Percentiles rank a stretch among this genome's conserved stretches.
phyloP scores from a whole-genome alignment of 148 eudicot genomes.

The Rhododendron molle region DNA sequence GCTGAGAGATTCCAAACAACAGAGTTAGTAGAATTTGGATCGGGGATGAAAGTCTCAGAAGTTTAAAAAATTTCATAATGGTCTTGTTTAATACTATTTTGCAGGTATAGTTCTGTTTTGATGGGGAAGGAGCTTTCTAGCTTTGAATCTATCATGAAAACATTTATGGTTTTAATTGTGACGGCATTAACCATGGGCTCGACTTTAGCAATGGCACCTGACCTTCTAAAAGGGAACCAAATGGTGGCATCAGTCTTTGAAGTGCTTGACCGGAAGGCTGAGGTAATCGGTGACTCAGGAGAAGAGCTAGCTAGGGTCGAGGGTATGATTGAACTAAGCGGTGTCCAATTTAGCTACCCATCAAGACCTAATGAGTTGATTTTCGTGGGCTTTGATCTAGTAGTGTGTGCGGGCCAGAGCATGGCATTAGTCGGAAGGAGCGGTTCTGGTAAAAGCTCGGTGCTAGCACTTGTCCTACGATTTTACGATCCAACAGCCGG shows the following conservation, averaged over 20 bases:
- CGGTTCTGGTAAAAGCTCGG: conserved; percentile 96
- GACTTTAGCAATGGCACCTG: conserved; percentile 94
- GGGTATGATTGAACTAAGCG: conserved; percentile 69
- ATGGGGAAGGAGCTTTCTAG: conserved; percentile 75
- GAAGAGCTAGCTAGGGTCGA: conserved; percentile 72
- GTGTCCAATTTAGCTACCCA: conserved; percentile 78
- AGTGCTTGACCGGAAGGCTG: conserved; percentile 64
- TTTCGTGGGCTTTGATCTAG: conserved; percentile 65
- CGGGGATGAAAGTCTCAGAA: too few species aligned
- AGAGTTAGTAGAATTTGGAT: too few species aligned
- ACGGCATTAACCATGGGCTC: conserved; percentile 97
- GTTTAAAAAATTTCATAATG: neutral
- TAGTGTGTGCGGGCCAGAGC: conserved; percentile 65
- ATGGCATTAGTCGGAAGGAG: conserved; percentile 97
- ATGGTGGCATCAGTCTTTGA: conserved; percentile 96
- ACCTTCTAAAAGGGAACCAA: conserved; percentile 81
- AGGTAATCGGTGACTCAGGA: conserved; percentile 59
- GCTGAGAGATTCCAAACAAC: too few species aligned
- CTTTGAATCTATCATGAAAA: conserved; percentile 88
- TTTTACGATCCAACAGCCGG: conserved; percentile 86
- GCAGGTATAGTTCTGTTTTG: conserved; percentile 88
- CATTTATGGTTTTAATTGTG: conserved; percentile 93
- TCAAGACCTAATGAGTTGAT: conserved; percentile 75
- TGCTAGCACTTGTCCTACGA: conserved; percentile 76
- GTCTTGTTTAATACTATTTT: neutral